These are phyloP conservation scores for Rhodotorula diobovata DNA, from an alignment of 768 basidiomycete genomes.

Conservation along the genomic window DNA sequence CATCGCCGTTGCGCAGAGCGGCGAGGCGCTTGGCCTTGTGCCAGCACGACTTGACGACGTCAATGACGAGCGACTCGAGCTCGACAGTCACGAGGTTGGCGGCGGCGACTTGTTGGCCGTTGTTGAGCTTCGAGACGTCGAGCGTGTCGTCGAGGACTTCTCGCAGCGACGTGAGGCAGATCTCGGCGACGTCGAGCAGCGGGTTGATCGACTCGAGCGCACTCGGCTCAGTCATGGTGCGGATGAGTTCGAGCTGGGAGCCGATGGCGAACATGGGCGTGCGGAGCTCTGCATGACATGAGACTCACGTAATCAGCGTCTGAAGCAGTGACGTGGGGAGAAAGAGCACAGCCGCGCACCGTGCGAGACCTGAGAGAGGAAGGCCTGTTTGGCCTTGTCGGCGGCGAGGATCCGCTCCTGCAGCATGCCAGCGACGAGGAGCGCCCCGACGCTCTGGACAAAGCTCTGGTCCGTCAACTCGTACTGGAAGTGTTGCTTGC, in stretches of 20 bases:
- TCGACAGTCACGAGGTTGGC: not conserved
- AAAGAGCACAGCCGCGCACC: not conserved
- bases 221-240: not conserved
- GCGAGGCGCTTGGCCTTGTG: not conserved
- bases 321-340: too few relatives aligned
- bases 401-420: slow-evolving; percentile 6
- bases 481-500: not conserved
- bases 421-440: not conserved
- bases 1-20: not conserved
- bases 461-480: not conserved
- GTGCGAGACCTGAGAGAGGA: slow-evolving; percentile 6
- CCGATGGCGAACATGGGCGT: slow-evolving; percentile 1
- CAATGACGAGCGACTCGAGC: slow-evolving; percentile 3
- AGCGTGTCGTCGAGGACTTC: slow-evolving; percentile 13
- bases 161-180: not conserved
- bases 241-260: not conserved
- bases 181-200: slow-evolving; percentile 4
- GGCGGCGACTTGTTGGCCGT: not conserved
- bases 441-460: not conserved
- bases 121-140: slow-evolving; percentile 3
- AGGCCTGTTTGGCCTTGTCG: slow-evolving; percentile 4
- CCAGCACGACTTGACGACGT: not conserved
- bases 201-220: not conserved
- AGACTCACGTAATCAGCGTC: too few relatives aligned
- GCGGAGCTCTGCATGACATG: not conserved